Percentiles rank a stretch among this genome's conserved stretches.
phyloP scores from a whole-genome alignment of 2,329 filamentous ascomycete species.

The Eutypa lata region DNA sequence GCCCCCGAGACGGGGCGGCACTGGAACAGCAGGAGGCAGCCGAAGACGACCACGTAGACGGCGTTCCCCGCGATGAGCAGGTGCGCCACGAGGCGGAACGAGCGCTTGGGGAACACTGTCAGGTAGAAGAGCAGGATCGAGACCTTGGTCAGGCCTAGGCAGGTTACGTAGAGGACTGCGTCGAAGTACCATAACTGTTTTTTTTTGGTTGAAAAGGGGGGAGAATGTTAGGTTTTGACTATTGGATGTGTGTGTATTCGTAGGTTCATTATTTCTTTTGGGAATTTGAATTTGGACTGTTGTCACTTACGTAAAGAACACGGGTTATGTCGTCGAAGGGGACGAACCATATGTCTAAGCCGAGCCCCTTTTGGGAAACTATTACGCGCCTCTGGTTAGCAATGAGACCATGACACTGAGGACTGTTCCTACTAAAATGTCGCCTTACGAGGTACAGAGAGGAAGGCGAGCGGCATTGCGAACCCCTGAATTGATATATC shows the following conservation, averaged over 20 bases:
- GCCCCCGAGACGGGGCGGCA: slow-evolving; percentile 16
- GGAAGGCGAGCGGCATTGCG: slow-evolving; percentile 4
- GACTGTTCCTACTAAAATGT: too few relatives aligned
- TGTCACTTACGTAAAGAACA: slow-evolving; percentile 26
- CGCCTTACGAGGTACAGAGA: slow-evolving; percentile 12
- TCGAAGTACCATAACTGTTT: slow-evolving; percentile 13
- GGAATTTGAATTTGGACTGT: background rate
- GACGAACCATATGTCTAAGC: slow-evolving; percentile 37
- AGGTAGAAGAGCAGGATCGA: slow-evolving; percentile 25
- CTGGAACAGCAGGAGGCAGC: slow-evolving; percentile 15
- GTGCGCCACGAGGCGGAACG: slow-evolving; percentile 10
- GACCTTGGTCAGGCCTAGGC: slow-evolving; percentile 18
- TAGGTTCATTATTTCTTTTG: too few relatives aligned
- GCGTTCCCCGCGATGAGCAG: slow-evolving; percentile 16
- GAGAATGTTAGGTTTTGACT: too few relatives aligned
- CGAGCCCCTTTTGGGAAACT: slow-evolving; percentile 32
- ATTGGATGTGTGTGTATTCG: too few relatives aligned
- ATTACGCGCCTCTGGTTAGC: slow-evolving; percentile 5
- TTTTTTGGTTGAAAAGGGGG: background rate
- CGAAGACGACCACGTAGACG: slow-evolving; percentile 12
- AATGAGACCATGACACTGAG: too few relatives aligned
- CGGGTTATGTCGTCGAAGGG: slow-evolving; percentile 32
- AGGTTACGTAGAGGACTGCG: slow-evolving; percentile 16
- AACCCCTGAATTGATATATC: slow-evolving; percentile 1
- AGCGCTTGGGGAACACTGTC: slow-evolving; percentile 15